phyloP scores from a whole-genome alignment of 441 rosid genomes.

The Rhodomyrtus psidioides region DNA sequence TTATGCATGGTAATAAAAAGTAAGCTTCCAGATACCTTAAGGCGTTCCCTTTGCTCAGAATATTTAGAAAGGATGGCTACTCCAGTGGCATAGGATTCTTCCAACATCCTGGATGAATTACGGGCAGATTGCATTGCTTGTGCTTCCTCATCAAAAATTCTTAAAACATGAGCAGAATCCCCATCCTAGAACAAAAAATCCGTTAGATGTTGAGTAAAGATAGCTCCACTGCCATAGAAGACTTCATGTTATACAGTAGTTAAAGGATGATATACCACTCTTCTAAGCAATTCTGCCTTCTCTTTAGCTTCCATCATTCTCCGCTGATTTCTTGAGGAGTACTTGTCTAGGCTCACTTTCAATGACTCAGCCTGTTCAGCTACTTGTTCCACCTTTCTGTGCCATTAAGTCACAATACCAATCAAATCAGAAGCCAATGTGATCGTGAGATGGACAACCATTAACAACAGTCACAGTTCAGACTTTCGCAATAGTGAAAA shows the following conservation, averaged over 20 bases:
- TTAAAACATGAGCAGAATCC: conserved; percentile 71
- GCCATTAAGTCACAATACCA: neutral
- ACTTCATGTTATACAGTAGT: neutral
- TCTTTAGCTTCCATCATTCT: conserved; percentile 74
- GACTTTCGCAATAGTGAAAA: neutral
- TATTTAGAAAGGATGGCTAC: conserved; percentile 83
- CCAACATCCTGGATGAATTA: conserved; percentile 77
- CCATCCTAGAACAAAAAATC: conserved; percentile 45
- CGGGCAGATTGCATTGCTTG: conserved; percentile 88
- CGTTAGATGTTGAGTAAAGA: neutral
- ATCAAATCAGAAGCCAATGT: neutral
- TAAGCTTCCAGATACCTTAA: conserved; percentile 46
- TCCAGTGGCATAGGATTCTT: conserved; percentile 77
- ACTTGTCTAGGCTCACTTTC: conserved; percentile 69
- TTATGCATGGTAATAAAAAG: neutral
- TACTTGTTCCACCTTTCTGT: conserved; percentile 88
- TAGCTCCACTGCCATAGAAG: neutral
- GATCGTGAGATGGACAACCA: neutral
- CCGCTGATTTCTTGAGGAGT: conserved; percentile 56
- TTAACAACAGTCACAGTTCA: neutral
- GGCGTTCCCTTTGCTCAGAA: conserved; percentile 83
- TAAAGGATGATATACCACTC: conserved; percentile 43
- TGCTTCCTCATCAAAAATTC: conserved; percentile 87
- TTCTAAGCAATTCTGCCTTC: conserved; percentile 80
- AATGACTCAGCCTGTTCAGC: conserved; percentile 82